Evolutionary conservation across 1,284 basidiomycete genomes (phyloP), one percentile per base, ranked within the genome.

Genomic region (Austroboletus novae-zelandiae): DNA sequence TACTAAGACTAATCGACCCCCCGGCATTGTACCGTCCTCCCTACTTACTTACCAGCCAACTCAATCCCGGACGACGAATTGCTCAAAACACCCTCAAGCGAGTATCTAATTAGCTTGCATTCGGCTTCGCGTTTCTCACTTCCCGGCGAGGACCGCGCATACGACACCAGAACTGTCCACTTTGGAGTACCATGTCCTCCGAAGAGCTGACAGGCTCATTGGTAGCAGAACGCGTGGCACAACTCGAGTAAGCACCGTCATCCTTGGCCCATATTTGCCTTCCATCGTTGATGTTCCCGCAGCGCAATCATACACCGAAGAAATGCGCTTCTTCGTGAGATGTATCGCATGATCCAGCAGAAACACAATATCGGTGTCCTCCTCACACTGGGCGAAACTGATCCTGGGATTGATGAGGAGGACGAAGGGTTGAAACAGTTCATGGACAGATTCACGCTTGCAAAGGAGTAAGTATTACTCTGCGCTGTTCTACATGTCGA

Each of bases 311-410:
- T 78, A 43, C 69, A 75, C 47, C 80, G 79, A 57, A 73, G 86
- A 64, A 82, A 84, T 79, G 80, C 73, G 47, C 74, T 89, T 45
- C 74, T 89, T 59, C 75, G 75, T 43, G 78, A 88, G 65, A 81
- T 89, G 80, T 84, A 80, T 67, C 67, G 71, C 45, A 77, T 89
- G 70, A 74, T 86, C 39, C 75, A 73, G 52, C 72, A 73, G 55
- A 77, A 78, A 58, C 71, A 78, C 47, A 69, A 71, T 52, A 57
- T 74, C 36, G 76, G 75, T 14, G 53, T 68, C 31, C 58, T 76
- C 34, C 58, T 77, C 39, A 56, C 64, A n/a, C 47, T 68, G 17
- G 68, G 74, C 18, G 66, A 72, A 41, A 71, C 35, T 35, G 32
- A 41, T 23, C 2, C 18, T 23, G 46, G 25, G 25, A 48, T 47